phyloP scores from a whole-genome alignment of 2,329 filamentous ascomycete genomes.

The Ceratocystis colombiana region DNA sequence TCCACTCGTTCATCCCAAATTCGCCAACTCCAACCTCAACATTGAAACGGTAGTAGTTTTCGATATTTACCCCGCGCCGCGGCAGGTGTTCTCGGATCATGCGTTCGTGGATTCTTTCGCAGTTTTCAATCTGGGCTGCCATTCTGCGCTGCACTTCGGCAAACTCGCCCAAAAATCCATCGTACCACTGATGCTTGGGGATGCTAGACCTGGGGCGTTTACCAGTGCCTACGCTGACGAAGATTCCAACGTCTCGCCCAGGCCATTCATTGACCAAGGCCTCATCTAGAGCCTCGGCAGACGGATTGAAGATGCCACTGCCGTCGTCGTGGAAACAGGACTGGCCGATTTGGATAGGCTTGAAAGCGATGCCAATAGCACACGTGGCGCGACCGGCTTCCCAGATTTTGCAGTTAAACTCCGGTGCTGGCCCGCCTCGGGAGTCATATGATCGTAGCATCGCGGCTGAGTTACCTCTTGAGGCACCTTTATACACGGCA shows the following conservation, averaged over 20 bases:
- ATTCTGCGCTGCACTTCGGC: conserved; percentile 71
- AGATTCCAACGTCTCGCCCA: conserved; percentile 80
- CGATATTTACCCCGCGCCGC: conserved; percentile 68
- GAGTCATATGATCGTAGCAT: conserved; percentile 92
- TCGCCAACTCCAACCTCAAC: conserved; percentile 93
- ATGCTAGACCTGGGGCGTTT: conserved; percentile 58
- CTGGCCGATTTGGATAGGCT: conserved; percentile 87
- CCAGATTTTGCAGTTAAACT: conserved; percentile 94
- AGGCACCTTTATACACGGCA: conserved; percentile 77
- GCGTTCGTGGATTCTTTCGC: conserved; percentile 77
- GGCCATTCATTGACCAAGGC: conserved; percentile 91
- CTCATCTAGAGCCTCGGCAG: conserved; percentile 77
- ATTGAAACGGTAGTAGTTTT: conserved; percentile 94
- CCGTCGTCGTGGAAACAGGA: conserved; percentile 92
- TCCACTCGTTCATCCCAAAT: conserved; percentile 98
- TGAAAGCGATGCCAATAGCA: conserved; percentile 86
- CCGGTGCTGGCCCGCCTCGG: conserved; percentile 76
- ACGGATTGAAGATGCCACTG: conserved; percentile 80
- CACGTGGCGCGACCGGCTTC: conserved; percentile 91
- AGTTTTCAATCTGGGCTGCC: conserved; percentile 86
- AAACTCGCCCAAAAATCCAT: conserved; percentile 84
- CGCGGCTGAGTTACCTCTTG: conserved; percentile 55
- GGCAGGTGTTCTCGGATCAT: conserved; percentile 72
- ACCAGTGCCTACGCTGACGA: conserved; percentile 89
- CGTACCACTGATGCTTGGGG: conserved; percentile 73